These are phyloP conservation scores for Ampelocalamus luodianensis DNA, from an alignment of 176 grass and related monocot genomes.

Conservation along the genomic window DNA sequence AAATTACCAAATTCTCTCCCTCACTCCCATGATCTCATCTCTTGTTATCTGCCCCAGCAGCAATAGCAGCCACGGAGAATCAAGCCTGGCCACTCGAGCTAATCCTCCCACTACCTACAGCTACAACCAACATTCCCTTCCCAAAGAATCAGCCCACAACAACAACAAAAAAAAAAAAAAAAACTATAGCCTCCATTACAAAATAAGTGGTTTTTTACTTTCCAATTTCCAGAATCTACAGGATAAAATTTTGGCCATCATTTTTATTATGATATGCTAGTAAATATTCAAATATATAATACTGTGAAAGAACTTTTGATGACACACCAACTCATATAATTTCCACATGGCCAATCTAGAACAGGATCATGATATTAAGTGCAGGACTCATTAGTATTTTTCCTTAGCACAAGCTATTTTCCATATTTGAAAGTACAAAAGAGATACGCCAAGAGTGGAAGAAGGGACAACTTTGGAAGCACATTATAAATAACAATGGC, in stretches of 20 bases:
- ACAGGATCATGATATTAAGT: slow-evolving; percentile 9
- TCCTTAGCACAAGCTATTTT: not conserved
- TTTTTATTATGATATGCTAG: slow-evolving; percentile 14
- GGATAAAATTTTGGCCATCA: not conserved
- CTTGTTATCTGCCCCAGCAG: no score
- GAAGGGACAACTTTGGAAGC: slow-evolving; percentile 8
- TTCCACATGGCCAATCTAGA: not conserved
- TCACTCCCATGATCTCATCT: no score
- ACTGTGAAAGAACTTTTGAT: not conserved
- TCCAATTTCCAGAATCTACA: not conserved
- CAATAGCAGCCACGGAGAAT: not conserved
- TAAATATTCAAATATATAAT: not conserved
- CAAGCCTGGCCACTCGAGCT: not conserved
- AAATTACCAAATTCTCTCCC: no score
- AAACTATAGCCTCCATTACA: not conserved
- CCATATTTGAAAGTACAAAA: slow-evolving; percentile 24
- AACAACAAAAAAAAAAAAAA: not conserved
- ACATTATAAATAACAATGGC: not conserved
- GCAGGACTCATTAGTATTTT: slow-evolving; percentile 3
- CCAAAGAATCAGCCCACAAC: not conserved
- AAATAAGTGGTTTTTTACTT: not conserved
- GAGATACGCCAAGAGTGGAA: not conserved
- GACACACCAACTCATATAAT: not conserved
- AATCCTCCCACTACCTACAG: not conserved
- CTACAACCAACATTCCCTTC: not conserved